Evolutionary conservation across 192 early-diverging fungal genomes (phyloP).

Genomic region (Tieghemiomyces parasiticus): DNA sequence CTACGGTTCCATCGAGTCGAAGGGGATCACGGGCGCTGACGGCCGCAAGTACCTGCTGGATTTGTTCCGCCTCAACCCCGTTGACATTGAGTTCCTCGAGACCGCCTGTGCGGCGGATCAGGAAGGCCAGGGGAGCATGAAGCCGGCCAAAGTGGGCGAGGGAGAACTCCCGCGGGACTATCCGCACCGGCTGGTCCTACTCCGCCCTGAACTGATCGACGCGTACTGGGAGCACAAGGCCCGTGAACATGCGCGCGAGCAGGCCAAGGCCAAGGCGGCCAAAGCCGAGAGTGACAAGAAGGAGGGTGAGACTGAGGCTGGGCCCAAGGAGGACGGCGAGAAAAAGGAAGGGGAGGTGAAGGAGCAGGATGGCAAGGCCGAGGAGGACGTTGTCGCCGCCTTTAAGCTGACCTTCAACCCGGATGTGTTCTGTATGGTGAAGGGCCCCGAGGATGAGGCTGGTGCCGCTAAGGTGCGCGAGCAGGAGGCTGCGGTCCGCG

Average conservation of each 20-base stretch:
- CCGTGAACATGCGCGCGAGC: slow-evolving; percentile 20
- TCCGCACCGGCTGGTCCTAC: slow-evolving; percentile 69
- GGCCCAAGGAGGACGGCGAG: slow-evolving; percentile 11
- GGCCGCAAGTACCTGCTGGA: slow-evolving; percentile 86
- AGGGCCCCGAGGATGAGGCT: slow-evolving; percentile 16
- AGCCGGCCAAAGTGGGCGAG: slow-evolving; percentile 13
- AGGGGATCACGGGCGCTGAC: slow-evolving; percentile 86
- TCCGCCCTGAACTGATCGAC: slow-evolving; percentile 78
- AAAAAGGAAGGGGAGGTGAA: slow-evolving; percentile 1
- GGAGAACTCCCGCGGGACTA: slow-evolving; percentile 46
- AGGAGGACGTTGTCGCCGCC: slow-evolving; percentile 21
- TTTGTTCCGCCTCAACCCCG: slow-evolving; percentile 78
- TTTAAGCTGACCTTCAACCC: slow-evolving; percentile 37
- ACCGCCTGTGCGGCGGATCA: slow-evolving; percentile 35
- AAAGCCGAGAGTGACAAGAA: slow-evolving; percentile 11
- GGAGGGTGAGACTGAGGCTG: slow-evolving; percentile 10
- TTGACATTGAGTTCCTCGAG: slow-evolving; percentile 83
- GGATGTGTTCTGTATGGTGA: slow-evolving; percentile 40
- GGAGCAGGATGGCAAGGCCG: slow-evolving; percentile 9
- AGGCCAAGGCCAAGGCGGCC: slow-evolving; percentile 21
- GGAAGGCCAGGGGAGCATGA: background rate
- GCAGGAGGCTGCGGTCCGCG: slow-evolving; percentile 50
- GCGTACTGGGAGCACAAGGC: slow-evolving; percentile 62
- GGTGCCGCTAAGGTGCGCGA: slow-evolving; percentile 16
- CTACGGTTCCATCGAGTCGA: slow-evolving; percentile 75